phyloP scores from a whole-genome alignment of 352 stramenopile genomes.

The Globisporangium uncinulatum region DNA sequence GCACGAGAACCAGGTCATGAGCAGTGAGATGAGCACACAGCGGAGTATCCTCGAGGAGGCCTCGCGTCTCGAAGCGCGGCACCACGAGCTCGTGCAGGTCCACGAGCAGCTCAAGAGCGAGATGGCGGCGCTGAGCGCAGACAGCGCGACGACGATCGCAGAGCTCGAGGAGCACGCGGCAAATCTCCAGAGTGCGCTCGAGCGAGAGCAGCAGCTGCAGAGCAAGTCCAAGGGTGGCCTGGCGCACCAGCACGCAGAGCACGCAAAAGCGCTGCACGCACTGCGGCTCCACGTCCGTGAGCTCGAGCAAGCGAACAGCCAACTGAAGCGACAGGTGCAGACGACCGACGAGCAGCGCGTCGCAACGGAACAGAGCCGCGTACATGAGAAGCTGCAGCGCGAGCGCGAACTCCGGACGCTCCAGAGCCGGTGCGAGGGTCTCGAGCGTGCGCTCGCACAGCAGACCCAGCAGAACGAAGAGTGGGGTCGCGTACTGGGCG shows the following conservation, averaged over 20 bases:
- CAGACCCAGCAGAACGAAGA: constrained; percentile 17
- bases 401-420: constrained; percentile 38
- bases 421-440: constrained; percentile 22
- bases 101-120: constrained; percentile 39
- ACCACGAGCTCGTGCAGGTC: constrained; percentile 25
- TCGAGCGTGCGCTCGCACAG: constrained; percentile 20
- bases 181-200: constrained; percentile 57
- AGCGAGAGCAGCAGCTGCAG: constrained; percentile 51
- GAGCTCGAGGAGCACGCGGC: constrained; percentile 47
- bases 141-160: constrained; percentile 23
- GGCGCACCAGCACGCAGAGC: constrained; percentile 17
- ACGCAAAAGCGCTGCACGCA: constrained; percentile 11
- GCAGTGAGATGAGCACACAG: constrained; percentile 21
- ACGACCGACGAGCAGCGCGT: constrained; percentile 25
- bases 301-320: constrained; percentile 27
- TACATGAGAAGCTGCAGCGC: constrained; percentile 50
- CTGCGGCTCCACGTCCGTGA: constrained; percentile 18
- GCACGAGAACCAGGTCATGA: constrained; percentile 36
- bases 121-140: constrained; percentile 17
- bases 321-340: constrained; percentile 31
- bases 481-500: constrained; percentile 30
- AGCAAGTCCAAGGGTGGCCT: constrained; percentile 25
- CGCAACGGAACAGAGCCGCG: constrained; percentile 35
- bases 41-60: constrained; percentile 12
- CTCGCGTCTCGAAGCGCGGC: constrained; percentile 16